A percentile compares a stretch with the other conserved stretches of the same genome.
These are phyloP conservation scores for Vaccinium corymbosum DNA, from an alignment of 148 eudicot genomes.

Conservation along the genomic window DNA sequence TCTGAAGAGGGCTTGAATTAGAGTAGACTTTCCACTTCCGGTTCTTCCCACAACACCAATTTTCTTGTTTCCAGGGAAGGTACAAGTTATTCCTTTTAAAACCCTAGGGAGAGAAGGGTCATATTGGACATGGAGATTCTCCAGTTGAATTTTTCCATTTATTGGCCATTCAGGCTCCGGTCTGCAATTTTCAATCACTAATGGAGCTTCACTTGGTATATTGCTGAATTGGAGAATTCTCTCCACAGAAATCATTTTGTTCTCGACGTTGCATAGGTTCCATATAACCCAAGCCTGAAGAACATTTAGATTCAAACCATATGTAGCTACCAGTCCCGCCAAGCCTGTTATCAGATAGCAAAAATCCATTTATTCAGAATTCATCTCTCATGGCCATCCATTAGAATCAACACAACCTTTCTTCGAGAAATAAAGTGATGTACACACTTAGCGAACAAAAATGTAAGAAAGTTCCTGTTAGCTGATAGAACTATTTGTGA, in stretches of 20 bases:
- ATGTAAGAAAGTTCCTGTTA: neutral
- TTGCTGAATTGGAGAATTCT: slow-evolving; percentile 66
- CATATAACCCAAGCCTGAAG: slow-evolving; percentile 95
- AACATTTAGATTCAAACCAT: slow-evolving; percentile 76
- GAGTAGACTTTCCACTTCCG: slow-evolving; percentile 90
- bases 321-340: slow-evolving; percentile 83
- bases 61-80: slow-evolving; percentile 60
- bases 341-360: slow-evolving; percentile 46
- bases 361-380: neutral
- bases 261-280: slow-evolving; percentile 93
- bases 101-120: slow-evolving; percentile 66
- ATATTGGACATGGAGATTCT: slow-evolving; percentile 65
- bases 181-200: slow-evolving; percentile 46
- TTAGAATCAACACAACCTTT: neutral
- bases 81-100: slow-evolving; percentile 74
- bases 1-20: slow-evolving; percentile 90
- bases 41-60: slow-evolving; percentile 89
- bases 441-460: neutral
- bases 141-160: slow-evolving; percentile 53
- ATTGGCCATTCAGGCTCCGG: slow-evolving; percentile 75
- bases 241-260: slow-evolving; percentile 94
- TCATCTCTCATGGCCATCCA: neutral
- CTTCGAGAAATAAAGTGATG: neutral
- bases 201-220: slow-evolving; percentile 75
- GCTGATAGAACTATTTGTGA: neutral